Evolutionary conservation across 345 rosid species (phyloP), one percentile per base, ranked within the genome.

Genomic region (Eucalyptus camaldulensis): DNA sequence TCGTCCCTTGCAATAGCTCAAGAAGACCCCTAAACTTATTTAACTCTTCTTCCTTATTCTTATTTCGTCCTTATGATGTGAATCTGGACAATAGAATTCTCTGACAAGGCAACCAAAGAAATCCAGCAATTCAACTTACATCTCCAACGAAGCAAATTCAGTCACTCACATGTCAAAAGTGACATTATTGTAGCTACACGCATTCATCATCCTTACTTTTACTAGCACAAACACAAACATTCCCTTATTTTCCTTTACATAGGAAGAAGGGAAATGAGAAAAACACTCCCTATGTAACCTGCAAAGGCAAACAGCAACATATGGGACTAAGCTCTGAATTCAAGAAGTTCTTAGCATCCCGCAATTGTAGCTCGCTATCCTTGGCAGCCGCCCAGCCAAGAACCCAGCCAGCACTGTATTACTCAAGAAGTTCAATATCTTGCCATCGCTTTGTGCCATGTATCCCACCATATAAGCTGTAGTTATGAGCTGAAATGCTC

Each of bases 401-500:
- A 51, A 17, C 56, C 22, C 2, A 9, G 24, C 56, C 56, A 53
- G 56, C 56, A 53, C 8, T 53, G 10, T 53, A 19, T 53, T 53
- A 53, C 10, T 53, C 56, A 53, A 53, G 56, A 53, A 53, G 56
- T 7, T 53, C 9, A 53, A 53, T 53, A 53, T 53, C 56, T 53
- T 53, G 56, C 56, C 56, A 53, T 53, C 10, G 24, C 24, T 53
- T 53, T 53, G 56, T 56, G 92, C 93, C 92, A 53, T 53, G 56
- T 53, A 53, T 17, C 96, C 96, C 80, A 90, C 91, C 83, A 89
- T 8, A 54, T 83, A 92, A 85, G 92, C 89, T 16, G 95, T 90
- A 33, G 72, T 31, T 29, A 94, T 87, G 49, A 94, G 93, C 67
- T 90, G 90, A 88, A 92, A n/a, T 69, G 92, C 92, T 88, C 96